Percentiles rank a stretch among this genome's conserved stretches.
Conservation (phyloP, 2,329 filamentous ascomycete species). For the Colletotrichum destructivum region DNA sequence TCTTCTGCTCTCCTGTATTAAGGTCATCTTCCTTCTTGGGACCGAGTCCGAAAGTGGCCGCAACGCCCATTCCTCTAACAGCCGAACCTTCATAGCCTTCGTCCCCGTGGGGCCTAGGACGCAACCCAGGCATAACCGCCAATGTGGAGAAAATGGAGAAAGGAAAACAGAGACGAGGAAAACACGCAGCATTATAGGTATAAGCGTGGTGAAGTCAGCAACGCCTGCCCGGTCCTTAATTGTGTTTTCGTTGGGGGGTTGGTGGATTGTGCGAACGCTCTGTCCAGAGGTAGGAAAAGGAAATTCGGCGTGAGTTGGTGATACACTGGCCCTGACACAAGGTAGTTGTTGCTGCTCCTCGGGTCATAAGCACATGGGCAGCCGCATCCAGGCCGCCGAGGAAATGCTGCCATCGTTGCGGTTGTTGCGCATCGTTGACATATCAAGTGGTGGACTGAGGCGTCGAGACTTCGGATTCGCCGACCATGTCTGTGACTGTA, state of each 20-base stretch:
- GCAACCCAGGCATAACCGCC: conserved; percentile 7
- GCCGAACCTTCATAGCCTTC: conserved; percentile 22
- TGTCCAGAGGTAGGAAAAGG: conserved; percentile 5
- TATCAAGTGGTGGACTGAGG: conserved; percentile 36
- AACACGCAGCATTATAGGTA: conserved; percentile 41
- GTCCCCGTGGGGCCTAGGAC: background rate
- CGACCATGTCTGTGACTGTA: conserved; percentile 31
- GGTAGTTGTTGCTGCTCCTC: background rate
- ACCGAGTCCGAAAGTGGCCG: conserved; percentile 7
- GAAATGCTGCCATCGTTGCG: background rate
- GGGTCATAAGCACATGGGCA: conserved; percentile 3
- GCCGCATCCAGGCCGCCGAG: background rate
- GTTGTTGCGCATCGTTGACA: background rate
- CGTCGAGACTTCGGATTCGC: conserved; percentile 38
- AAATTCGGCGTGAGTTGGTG: conserved; percentile 15
- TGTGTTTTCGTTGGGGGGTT: conserved; percentile 7
- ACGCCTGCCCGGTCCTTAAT: conserved; percentile 2
- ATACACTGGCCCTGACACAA: conserved; percentile 16
- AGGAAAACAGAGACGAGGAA: background rate
- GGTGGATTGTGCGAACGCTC: conserved; percentile 15
- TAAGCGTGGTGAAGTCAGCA: conserved; percentile 27
- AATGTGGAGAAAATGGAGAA: background rate
- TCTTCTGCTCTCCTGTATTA: conserved; percentile 27
- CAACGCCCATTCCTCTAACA: conserved; percentile 36
- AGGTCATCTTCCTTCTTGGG: conserved; percentile 8